Evolutionary conservation across 2,329 filamentous ascomycete species (phyloP).

Genomic region (Macrophomina phaseolina): DNA sequence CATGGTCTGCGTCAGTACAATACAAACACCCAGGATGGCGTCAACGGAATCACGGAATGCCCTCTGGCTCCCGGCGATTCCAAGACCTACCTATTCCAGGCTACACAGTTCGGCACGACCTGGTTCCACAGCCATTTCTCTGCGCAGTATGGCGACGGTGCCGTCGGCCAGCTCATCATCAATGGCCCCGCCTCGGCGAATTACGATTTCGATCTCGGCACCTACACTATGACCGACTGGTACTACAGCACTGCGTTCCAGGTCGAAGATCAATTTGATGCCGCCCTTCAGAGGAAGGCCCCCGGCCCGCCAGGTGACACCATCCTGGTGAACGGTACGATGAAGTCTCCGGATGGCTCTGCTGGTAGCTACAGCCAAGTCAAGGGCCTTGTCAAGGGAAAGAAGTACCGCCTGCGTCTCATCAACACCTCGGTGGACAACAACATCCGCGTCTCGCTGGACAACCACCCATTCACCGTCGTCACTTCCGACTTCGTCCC

Average conservation of each 20-base stretch:
- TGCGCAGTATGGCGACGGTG: conserved; percentile 51
- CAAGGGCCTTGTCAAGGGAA: conserved; percentile 46
- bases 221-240: conserved; percentile 66
- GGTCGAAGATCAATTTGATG: conserved; percentile 32
- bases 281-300: conserved; percentile 38
- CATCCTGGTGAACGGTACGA: conserved; percentile 61
- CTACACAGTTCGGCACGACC: conserved; percentile 53
- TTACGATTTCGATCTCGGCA: conserved; percentile 64
- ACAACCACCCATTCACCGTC: conserved; percentile 40
- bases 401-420: conserved; percentile 62
- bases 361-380: conserved; percentile 39
- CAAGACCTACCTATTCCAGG: conserved; percentile 64
- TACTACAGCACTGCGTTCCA: conserved; percentile 50
- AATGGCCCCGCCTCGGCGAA: conserved; percentile 48
- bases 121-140: conserved; percentile 51
- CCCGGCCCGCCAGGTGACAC: conserved; percentile 51
- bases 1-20: conserved; percentile 56
- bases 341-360: conserved; percentile 49
- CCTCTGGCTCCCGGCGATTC: conserved; percentile 66
- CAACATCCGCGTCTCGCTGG: conserved; percentile 37
- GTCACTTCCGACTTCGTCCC: conserved; percentile 43
- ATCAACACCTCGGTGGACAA: conserved; percentile 56
- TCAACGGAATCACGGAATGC: conserved; percentile 64
- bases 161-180: conserved; percentile 48
- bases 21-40: conserved; percentile 52